Base-by-base conservation (phyloP, 139 green algal species). In the Yamagishiella unicocca region DNA sequence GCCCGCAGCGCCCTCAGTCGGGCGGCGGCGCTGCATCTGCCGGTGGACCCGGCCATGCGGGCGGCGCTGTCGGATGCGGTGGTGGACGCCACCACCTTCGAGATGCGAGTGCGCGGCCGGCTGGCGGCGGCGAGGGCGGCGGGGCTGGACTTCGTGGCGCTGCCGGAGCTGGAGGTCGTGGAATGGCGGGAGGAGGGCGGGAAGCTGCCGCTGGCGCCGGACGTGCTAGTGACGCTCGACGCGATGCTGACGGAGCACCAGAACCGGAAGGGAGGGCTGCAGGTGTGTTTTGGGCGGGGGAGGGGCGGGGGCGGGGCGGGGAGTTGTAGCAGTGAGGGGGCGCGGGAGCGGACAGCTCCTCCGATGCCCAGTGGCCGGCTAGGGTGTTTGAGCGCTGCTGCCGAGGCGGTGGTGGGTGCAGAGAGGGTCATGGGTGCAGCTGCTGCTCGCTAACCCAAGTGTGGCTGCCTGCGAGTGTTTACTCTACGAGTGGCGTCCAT, bases 191-290 rank as follows among this genome's bases (percentile, higher is more conserved):
- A 21, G 8, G 31, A 38, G 33, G 42, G 29, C 40, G 43, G 1
- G 43, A 70, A 4, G 53, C 78, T 90, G 86, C 61, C 25, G 25
- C 77, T 90, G 87, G 43, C 14, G 6, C 62, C 71, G 2, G 46
- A 82, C 46, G 33, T 38, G 76, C n/a, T 70, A 53, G 61, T 12
- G 22, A 46, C 66, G 37, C 70, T 87, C 53, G 75, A 84, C 61
- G 83, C 29, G 62, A 72, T 93, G 45, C 25, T 85, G 61, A 33
- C 27, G 46, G 67, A 72, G n/a, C 66, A 81, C 45, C 5, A 24
- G 5, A 25, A 21, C 7, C 8, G 33, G 45, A 27, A 38, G 29
- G 24, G 9, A 4, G 14, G 24, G 14, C 29, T 77, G 62, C 55
- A 66, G 80, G 62, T 84, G 76, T 38, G 17, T n/a, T n/a, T n/a